phyloP scores from a whole-genome alignment of 2,329 filamentous ascomycete genomes.

The Talaromyces sp. region DNA sequence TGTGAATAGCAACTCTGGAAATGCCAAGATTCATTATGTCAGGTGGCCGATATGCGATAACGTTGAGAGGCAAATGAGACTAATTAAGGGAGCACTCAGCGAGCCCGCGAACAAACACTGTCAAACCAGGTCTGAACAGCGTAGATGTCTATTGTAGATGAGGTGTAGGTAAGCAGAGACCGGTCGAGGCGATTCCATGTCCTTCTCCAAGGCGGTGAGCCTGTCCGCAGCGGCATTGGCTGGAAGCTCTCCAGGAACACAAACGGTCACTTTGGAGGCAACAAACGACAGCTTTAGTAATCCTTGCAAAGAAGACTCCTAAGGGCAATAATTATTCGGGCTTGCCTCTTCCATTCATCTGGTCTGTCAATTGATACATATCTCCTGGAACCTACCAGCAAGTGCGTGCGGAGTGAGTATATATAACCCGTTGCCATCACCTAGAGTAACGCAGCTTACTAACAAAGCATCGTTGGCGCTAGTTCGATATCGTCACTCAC shows the following conservation, averaged over 20 bases:
- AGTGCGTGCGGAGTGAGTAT: neutral
- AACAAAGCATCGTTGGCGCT: constrained; percentile 10
- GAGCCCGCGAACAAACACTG: neutral
- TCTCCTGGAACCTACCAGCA: neutral
- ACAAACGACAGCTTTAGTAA: constrained; percentile 4
- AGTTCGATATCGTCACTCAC: constrained; percentile 39
- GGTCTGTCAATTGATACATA: neutral
- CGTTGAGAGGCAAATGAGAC: neutral
- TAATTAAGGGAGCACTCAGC: neutral
- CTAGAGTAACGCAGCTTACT: constrained; percentile 9
- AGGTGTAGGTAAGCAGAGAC: neutral
- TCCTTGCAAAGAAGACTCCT: neutral
- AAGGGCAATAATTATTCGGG: neutral
- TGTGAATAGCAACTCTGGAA: neutral
- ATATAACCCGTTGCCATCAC: neutral
- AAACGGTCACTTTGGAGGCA: neutral
- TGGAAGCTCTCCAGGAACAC: constrained; percentile 8
- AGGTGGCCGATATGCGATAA: neutral
- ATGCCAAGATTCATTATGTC: neutral
- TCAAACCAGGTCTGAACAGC: neutral
- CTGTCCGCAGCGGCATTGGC: neutral
- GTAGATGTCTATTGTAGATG: neutral
- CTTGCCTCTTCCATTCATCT: constrained; percentile 2
- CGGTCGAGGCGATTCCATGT: constrained; percentile 37
- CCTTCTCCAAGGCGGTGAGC: constrained; percentile 34